phyloP scores from a whole-genome alignment of 768 basidiomycete species.

The Ramaria sp. region DNA sequence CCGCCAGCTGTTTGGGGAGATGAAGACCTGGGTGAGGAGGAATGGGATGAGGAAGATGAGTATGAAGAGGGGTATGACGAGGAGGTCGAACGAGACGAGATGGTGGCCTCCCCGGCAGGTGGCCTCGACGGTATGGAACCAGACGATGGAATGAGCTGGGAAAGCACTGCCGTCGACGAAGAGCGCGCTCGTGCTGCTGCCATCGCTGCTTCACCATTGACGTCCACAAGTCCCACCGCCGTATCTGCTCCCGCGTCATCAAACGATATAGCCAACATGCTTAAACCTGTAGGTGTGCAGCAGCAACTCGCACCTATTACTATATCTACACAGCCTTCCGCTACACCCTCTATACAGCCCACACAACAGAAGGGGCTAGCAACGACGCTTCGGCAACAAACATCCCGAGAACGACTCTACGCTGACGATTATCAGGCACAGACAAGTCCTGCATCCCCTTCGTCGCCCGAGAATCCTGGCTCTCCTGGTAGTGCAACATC shows the following conservation, averaged over 20 bases:
- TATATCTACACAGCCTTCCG: constrained; percentile 5
- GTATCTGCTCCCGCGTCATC: constrained; percentile 18
- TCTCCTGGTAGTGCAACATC: constrained; percentile 8
- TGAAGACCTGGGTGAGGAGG: constrained; percentile 50
- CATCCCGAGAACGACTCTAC: constrained; percentile 38
- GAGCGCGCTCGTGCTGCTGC: constrained; percentile 27
- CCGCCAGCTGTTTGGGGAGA: constrained; percentile 79
- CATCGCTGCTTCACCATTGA: constrained; percentile 12
- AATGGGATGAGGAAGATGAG: constrained; percentile 55
- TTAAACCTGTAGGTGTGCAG: constrained; percentile 18
- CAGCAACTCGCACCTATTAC: constrained; percentile 16
- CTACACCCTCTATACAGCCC: neutral
- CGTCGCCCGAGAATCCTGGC: neutral
- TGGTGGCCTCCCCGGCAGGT: constrained; percentile 16
- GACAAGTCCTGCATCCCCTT: constrained; percentile 6
- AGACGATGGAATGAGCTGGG: constrained; percentile 87
- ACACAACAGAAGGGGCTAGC: constrained; percentile 14
- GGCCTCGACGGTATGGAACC: constrained; percentile 39
- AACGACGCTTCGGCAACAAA: constrained; percentile 30
- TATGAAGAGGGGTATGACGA: constrained; percentile 61
- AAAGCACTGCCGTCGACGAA: constrained; percentile 52
- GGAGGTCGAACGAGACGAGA: constrained; percentile 49
- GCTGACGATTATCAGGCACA: constrained; percentile 9
- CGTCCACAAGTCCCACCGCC: constrained; percentile 2
- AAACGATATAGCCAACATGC: constrained; percentile 22